phyloP scores from a whole-genome alignment of 2,329 filamentous ascomycete species.

The Fusarium multiceps region DNA sequence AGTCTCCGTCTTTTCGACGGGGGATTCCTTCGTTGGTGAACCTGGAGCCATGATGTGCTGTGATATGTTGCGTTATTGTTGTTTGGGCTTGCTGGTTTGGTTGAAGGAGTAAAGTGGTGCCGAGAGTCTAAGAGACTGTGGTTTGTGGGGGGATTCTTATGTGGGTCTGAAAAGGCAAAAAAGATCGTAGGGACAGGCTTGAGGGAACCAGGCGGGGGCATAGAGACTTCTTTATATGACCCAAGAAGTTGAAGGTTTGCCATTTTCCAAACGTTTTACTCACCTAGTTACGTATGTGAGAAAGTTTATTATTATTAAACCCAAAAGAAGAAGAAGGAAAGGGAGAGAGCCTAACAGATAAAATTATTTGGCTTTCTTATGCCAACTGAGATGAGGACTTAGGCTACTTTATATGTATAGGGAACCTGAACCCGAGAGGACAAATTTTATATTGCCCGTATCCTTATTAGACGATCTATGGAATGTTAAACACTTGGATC shows the following conservation, averaged over 20 bases:
- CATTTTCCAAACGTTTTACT: not conserved
- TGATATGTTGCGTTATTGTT: not conserved
- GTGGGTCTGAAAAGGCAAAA: not conserved
- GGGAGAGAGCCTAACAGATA: not conserved
- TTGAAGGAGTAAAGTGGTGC: not conserved
- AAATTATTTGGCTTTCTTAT: not conserved
- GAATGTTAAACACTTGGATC: not conserved
- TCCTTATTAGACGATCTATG: not conserved
- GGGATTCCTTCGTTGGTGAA: slow-evolving; percentile 7
- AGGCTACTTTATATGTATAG: not conserved
- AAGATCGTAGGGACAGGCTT: not conserved
- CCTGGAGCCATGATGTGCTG: slow-evolving; percentile 42
- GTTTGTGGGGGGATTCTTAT: not conserved
- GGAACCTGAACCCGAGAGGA: not conserved
- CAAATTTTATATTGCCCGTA: not conserved
- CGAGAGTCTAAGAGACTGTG: not conserved
- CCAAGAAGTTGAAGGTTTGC: not conserved
- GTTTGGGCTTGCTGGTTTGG: not conserved
- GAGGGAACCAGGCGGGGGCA: not conserved
- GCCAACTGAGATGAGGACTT: not conserved
- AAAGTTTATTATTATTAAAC: not conserved
- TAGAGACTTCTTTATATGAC: not conserved
- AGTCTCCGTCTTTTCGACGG: slow-evolving; percentile 33
- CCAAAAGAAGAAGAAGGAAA: not conserved
- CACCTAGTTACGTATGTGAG: not conserved